Conservation (phyloP, 331 rosid genomes). For the Quercus phellos region DNA sequence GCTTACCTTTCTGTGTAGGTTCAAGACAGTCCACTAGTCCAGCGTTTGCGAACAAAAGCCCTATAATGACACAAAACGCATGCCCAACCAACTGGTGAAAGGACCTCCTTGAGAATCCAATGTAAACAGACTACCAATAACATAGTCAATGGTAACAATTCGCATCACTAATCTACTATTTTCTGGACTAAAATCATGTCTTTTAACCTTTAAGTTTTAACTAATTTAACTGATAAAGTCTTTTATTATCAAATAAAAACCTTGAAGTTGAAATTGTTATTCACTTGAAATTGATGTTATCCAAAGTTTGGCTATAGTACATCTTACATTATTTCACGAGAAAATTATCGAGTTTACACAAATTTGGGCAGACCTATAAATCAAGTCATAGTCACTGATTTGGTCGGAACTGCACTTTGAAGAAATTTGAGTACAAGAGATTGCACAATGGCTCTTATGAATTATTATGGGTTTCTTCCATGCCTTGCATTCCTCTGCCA, state of each 20-base stretch:
- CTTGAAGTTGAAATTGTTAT: no score
- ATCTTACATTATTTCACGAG: slow-evolving; percentile 28
- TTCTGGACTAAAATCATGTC: background rate
- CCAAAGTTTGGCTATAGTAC: slow-evolving; percentile 12
- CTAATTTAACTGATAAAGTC: no score
- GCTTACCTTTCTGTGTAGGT: slow-evolving; percentile 8
- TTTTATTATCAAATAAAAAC: no score
- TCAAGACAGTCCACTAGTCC: slow-evolving; percentile 19
- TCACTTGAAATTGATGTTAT: background rate
- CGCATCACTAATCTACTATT: background rate
- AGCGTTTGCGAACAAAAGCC: slow-evolving; percentile 21
- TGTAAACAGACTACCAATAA: slow-evolving; percentile 22
- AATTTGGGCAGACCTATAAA: slow-evolving; percentile 5
- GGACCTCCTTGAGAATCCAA: slow-evolving; percentile 45
- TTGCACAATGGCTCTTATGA: no score
- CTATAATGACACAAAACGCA: slow-evolving; percentile 37
- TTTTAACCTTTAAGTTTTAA: no score
- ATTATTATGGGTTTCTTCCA: no score
- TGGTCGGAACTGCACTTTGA: background rate
- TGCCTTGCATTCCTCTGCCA: no score
- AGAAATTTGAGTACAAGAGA: slow-evolving; percentile 12
- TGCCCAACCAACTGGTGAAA: slow-evolving; percentile 23
- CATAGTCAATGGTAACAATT: slow-evolving; percentile 13
- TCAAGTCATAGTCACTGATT: slow-evolving; percentile 5
- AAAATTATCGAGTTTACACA: slow-evolving; percentile 17